Conservation (phyloP, 495 filamentous ascomycete genomes). For the Aspergillus olivimuriae region DNA sequence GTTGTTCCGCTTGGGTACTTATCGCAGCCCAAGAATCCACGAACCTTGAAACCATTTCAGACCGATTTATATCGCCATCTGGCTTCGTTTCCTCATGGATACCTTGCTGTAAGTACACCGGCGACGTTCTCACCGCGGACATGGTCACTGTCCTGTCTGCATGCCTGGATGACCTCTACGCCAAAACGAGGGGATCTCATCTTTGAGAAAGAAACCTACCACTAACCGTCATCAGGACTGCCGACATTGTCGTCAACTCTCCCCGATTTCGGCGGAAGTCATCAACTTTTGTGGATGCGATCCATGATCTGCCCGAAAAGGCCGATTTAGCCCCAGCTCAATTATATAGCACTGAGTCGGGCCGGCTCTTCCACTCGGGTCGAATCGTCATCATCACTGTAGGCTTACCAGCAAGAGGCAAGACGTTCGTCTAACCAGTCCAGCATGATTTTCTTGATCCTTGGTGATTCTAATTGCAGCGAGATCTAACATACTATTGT, state of each 20-base stretch:
- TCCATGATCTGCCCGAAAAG: conserved; percentile 85
- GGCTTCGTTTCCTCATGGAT: conserved; percentile 51
- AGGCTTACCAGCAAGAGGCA: conserved; percentile 90
- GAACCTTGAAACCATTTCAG: too few relatives aligned
- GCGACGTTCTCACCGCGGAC: not conserved
- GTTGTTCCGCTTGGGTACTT: too few relatives aligned
- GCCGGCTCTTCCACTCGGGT: conserved; percentile 92
- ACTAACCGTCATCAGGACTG: conserved; percentile 48
- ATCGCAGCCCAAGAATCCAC: too few relatives aligned
- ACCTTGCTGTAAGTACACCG: conserved; percentile 62
- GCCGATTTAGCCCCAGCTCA: conserved; percentile 89
- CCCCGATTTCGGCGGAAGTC: conserved; percentile 79
- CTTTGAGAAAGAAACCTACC: not conserved
- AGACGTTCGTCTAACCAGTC: conserved; percentile 62
- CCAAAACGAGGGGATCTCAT: too few relatives aligned
- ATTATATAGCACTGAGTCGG: conserved; percentile 96
- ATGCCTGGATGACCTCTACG: not conserved
- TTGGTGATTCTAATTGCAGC: conserved; percentile 1
- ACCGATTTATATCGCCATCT: too few relatives aligned
- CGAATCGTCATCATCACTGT: conserved; percentile 96
- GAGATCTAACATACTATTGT: conserved; percentile 8
- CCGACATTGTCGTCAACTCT: conserved; percentile 80
- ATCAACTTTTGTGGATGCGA: conserved; percentile 93
- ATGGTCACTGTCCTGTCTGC: not conserved
- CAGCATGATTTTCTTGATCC: too few relatives aligned